These are phyloP conservation scores for Phaeosphaeriaceae sp. DNA, from an alignment of 2,329 filamentous ascomycete species.

Conservation along the genomic window DNA sequence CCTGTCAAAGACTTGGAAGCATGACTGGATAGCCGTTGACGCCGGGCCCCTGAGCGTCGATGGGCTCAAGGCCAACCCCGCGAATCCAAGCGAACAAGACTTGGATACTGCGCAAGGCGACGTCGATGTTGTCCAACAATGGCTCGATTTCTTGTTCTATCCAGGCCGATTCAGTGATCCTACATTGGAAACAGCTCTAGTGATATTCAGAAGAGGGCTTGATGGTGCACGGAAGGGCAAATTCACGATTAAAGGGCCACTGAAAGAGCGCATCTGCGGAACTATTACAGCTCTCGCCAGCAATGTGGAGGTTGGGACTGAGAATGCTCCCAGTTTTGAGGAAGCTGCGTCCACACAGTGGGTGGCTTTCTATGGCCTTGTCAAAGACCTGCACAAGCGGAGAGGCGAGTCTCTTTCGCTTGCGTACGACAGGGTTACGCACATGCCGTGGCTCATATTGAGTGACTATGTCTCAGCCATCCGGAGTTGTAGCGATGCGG, in stretches of 20 bases:
- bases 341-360: conserved; percentile 81
- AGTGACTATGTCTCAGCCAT: conserved; percentile 82
- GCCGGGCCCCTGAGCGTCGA: conserved; percentile 51
- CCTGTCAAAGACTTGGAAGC: conserved; percentile 73
- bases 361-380: conserved; percentile 85
- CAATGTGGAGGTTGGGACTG: conserved; percentile 67
- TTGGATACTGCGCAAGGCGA: conserved; percentile 47
- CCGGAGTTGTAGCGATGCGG: conserved; percentile 78
- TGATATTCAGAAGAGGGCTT: conserved; percentile 76
- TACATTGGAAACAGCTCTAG: conserved; percentile 82
- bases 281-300: conserved; percentile 74
- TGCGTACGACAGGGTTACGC: conserved; percentile 72
- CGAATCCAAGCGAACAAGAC: conserved; percentile 48
- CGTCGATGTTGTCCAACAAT: conserved; percentile 71
- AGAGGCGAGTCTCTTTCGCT: conserved; percentile 82
- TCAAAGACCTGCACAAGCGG: conserved; percentile 85
- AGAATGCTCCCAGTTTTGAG: conserved; percentile 79
- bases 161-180: conserved; percentile 82
- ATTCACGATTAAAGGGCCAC: conserved; percentile 54
- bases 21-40: conserved; percentile 56
- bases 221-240: conserved; percentile 32
- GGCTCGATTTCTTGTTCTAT: conserved; percentile 82
- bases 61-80: conserved; percentile 44
- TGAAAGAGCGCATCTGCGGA: conserved; percentile 79
- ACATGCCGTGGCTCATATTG: conserved; percentile 83